Base-by-base conservation (phyloP, 148 eudicot genomes). In the Drosera capensis region DNA sequence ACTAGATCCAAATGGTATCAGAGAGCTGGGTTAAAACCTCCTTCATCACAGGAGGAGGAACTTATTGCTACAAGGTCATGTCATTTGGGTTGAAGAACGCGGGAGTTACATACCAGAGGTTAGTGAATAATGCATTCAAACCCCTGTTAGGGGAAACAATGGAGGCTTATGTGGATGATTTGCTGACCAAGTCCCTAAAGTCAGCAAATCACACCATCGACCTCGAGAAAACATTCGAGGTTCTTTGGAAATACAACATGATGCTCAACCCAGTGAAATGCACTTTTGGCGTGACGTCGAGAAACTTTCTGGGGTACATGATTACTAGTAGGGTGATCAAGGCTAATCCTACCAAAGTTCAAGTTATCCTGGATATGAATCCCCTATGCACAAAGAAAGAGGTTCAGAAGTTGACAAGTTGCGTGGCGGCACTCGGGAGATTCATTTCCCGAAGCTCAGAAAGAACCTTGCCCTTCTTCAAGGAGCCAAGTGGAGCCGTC, bases 61-160 rank as follows among this genome's bases (percentile, higher is more conserved):
- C 22, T 7, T 41, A 3, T 41, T 41, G 45, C 20, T 41, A 41
- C 13, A 41, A 41, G 45, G n/a, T 41, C n/a, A 41, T 16, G 45
- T 13, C 45, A 11, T 41, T 41, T 41, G 6, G 45, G 2, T 16
- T 41, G 2, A 38, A 8, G 15, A 15, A 41, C 0, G 20, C n/a
- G 2, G 20, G 20, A 16, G 45, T 22, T 7, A 41, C 0, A 2
- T 41, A 8, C 22, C 45, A 41, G 22, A 3, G 13, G 19, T 16
- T 38, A 15, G 45, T 16, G 4, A 41, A 41, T 3, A 2, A 19
- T 7, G 22, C 14, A 7, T 38, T 38, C 15, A 3, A 4, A 5
- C 8, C 8, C 5, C 8, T 7, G 42, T 8, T 38, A 7, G 42
- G 42, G 3, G 5, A 14, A 0, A 38, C 3, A 4, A 38, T 38